These are phyloP conservation scores for Rhodofomes roseus DNA, from an alignment of 1,284 basidiomycete genomes.

Conservation along the genomic window DNA sequence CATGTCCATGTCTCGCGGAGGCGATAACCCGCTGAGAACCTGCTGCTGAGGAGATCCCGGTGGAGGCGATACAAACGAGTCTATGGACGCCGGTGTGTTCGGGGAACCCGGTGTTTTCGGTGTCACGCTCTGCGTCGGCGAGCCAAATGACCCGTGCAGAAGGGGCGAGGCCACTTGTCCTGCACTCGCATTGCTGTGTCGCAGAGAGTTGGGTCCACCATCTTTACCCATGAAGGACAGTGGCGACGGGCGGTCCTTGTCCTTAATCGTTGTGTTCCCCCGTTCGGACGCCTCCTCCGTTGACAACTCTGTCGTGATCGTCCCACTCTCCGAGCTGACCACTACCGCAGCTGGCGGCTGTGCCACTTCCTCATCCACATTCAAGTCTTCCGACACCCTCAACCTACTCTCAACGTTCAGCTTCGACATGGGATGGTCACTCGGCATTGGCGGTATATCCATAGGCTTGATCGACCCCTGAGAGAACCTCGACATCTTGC, in stretches of 20 bases:
- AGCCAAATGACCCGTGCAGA: conserved; percentile 51
- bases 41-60: conserved; percentile 14
- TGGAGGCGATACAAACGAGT: conserved; percentile 20
- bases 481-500: conserved; percentile 33
- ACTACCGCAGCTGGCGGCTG: conserved; percentile 6
- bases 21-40: not conserved
- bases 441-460: conserved; percentile 34
- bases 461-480: conserved; percentile 26
- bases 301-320: conserved; percentile 4
- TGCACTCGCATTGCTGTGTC: not conserved
- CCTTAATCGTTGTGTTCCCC: conserved; percentile 1
- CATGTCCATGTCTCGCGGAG: not conserved
- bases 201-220: not conserved
- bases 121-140: conserved; percentile 38
- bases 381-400: not conserved
- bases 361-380: not conserved
- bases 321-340: conserved; percentile 7
- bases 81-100: conserved; percentile 13
- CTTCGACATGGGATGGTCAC: conserved; percentile 20
- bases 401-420: conserved; percentile 12
- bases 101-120: not conserved
- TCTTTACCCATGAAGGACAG: conserved; percentile 12
- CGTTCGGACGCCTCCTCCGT: not conserved
- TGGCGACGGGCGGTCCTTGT: conserved; percentile 18
- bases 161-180: conserved; percentile 37